Evolutionary conservation across 768 basidiomycete genomes (phyloP), one percentile per base, ranked within the genome.

Genomic region (Podaxis mareebaensis): DNA sequence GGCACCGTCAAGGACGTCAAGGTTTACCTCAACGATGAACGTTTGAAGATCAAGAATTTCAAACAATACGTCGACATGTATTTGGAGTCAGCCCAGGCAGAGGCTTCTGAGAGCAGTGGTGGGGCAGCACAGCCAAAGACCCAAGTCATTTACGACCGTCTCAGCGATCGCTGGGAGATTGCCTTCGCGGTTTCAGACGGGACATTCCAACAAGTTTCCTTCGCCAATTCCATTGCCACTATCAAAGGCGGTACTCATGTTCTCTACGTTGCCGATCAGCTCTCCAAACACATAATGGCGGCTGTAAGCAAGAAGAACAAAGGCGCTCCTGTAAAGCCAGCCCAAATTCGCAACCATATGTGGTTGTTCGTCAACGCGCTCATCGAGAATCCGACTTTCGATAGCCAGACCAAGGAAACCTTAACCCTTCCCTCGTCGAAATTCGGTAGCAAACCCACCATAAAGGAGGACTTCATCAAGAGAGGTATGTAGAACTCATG

Each of bases 381-480:
- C 64, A 90, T 99, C 67, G 96, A 96, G 78, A 99, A 99, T 71
- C 96, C 97, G 8, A 93, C 95, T 0, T 99, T 99, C 76, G 96
- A 99, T 82, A 95, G 93, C 82, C 97, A 99, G 76, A 98, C 97
- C 40, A 99, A 99, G 79, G 97, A 99, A 74, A 91, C 89, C 3
- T 78, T 99, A 67, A 99, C 96, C 1, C 77, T 98, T 51, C 88
- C 89, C 3, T 78, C 90, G 20, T 88, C 87, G 33, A 96, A 96
- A 75, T 99, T 99, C 71, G 93, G 95, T 10, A 90, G 90, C 49
- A 96, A 90, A 74, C 93, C 95, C 2, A 76, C 75, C 2, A 71
- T 98, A 12, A 86, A 91, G 1, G 96, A 99, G 58, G 95, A 97
- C 0, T 99, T 98, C 73, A 84, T 96, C 81, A 99, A 98, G 81